A percentile compares a stretch with the other conserved stretches of the same genome.
phyloP scores from a whole-genome alignment of 257 asterid genomes.

The Voacanga thouarsii region DNA sequence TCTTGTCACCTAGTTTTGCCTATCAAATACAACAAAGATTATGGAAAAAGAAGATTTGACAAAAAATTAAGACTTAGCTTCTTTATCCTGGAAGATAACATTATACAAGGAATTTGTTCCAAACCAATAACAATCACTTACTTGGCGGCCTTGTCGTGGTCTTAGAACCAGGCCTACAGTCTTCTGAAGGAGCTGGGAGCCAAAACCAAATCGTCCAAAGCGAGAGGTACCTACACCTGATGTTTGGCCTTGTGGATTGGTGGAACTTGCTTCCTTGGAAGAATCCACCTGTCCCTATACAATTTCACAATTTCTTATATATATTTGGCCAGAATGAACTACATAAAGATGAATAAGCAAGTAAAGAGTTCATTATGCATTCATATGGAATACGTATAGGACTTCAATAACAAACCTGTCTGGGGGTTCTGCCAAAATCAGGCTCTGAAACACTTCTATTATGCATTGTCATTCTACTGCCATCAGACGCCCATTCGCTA shows the following conservation, averaged over 20 bases:
- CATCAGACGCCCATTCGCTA: conserved; percentile 58
- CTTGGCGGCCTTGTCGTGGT: conserved; percentile 44
- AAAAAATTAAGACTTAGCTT: neutral
- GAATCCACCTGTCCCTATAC: conserved; percentile 63
- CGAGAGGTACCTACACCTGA: conserved; percentile 51
- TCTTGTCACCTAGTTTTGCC: conserved; percentile 93
- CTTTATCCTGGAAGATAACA: neutral
- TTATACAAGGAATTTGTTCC: conserved; percentile 1
- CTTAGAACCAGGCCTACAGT: conserved; percentile 42
- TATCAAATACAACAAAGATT: conserved; percentile 21
- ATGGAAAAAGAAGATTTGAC: conserved; percentile 1
- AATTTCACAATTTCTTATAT: conserved; percentile 9
- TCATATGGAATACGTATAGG: neutral
- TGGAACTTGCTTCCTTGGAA: conserved; percentile 57
- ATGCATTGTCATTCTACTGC: conserved; percentile 54
- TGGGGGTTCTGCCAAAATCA: conserved; percentile 88
- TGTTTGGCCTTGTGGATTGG: conserved; percentile 45
- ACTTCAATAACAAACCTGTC: conserved; percentile 59
- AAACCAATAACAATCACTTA: conserved; percentile 7
- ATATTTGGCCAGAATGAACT: conserved; percentile 5
- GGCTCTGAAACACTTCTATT: conserved; percentile 96
- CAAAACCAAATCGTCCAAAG: conserved; percentile 57
- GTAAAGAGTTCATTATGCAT: neutral
- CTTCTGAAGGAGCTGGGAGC: conserved; percentile 41
- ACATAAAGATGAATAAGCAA: neutral